Percentiles rank a stretch among this genome's conserved stretches.
phyloP scores from a whole-genome alignment of 1,139 yeast genomes.

The Lodderomyces oxycetoniae region DNA sequence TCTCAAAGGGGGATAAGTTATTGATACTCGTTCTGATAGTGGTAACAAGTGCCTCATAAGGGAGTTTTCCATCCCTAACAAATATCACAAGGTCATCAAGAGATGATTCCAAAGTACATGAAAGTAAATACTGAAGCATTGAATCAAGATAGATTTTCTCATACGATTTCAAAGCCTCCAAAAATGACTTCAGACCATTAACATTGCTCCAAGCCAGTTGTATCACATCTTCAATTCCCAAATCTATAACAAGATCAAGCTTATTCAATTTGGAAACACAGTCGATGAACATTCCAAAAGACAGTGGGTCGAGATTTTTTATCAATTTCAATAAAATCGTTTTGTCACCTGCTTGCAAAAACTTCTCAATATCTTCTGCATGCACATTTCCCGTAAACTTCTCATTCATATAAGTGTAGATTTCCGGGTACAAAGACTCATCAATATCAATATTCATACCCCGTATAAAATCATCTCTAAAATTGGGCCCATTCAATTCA shows the following conservation, averaged over 20 bases:
- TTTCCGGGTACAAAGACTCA: constrained; percentile 11
- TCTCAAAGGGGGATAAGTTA: constrained; percentile 12
- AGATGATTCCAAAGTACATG: constrained; percentile 12
- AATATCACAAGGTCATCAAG: constrained; percentile 16
- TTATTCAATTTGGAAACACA: not conserved
- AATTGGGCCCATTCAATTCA: constrained; percentile 8
- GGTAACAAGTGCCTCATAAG: constrained; percentile 13
- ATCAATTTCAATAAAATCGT: constrained; percentile 2
- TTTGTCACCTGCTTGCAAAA: not conserved
- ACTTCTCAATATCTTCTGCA: constrained; percentile 3
- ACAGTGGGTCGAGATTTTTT: not conserved
- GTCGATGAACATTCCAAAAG: not conserved
- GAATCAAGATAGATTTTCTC: constrained; percentile 12
- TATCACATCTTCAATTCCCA: constrained; percentile 6
- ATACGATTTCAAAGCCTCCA: constrained; percentile 5
- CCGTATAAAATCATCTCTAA: constrained; percentile 14
- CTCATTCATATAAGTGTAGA: constrained; percentile 13
- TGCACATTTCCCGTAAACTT: constrained; percentile 12
- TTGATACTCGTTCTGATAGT: constrained; percentile 14
- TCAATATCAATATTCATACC: constrained; percentile 6
- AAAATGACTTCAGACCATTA: constrained; percentile 7
- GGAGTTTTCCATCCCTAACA: constrained; percentile 14
- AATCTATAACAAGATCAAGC: constrained; percentile 5
- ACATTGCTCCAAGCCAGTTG: constrained; percentile 12
- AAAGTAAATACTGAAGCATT: constrained; percentile 17